Evolutionary conservation across 441 rosid species (phyloP).

Genomic region (Populus hybrid): DNA sequence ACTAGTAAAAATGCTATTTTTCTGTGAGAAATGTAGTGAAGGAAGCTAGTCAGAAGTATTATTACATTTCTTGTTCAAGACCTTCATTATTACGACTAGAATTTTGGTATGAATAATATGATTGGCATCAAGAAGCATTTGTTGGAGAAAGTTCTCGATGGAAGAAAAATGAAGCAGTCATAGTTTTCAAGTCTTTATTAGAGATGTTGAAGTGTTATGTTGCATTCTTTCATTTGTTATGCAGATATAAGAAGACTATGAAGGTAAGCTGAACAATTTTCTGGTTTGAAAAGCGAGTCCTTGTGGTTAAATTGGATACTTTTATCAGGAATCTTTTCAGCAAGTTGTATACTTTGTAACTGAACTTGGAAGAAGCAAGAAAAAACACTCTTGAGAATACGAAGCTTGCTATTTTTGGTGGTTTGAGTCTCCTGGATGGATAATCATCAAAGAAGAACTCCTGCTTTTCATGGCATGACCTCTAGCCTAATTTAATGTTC

Average conservation of each 20-base stretch:
- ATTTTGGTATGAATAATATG: neutral
- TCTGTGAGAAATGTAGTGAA: neutral
- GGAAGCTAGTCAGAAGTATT: neutral
- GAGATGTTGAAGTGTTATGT: neutral
- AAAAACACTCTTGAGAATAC: neutral
- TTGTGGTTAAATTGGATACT: neutral
- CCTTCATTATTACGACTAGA: neutral
- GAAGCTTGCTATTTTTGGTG: neutral
- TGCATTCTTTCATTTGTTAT: neutral
- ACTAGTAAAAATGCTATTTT: neutral
- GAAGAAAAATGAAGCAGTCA: neutral
- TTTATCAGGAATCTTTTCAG: neutral
- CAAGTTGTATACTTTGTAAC: neutral
- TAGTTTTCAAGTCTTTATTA: neutral
- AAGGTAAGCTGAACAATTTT: neutral
- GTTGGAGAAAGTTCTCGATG: neutral
- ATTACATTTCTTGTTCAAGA: neutral
- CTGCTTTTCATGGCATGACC: neutral
- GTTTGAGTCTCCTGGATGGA: constrained; percentile 1
- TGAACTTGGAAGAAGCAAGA: neutral
- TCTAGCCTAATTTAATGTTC: neutral
- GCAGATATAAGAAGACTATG: neutral
- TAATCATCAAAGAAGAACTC: neutral
- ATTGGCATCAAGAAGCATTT: neutral
- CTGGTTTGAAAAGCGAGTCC: neutral